These are phyloP conservation scores for Colletotrichum endophyticum DNA, from an alignment of 2,329 filamentous ascomycete species.

Conservation along the genomic window DNA sequence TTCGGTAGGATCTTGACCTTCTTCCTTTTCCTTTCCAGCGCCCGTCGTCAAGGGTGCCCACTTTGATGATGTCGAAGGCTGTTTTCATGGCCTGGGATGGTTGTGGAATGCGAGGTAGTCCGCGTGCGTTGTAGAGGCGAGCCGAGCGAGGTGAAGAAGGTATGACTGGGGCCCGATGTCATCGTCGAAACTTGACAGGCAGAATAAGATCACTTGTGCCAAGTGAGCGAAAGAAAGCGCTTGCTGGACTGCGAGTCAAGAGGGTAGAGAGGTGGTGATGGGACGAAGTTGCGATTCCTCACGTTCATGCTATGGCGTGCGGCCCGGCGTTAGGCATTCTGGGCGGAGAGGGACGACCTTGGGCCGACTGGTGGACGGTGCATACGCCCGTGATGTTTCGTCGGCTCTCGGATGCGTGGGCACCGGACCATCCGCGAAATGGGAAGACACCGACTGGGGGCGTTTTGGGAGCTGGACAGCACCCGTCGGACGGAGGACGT, in stretches of 20 bases:
- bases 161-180: slow-evolving; percentile 10
- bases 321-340: background rate
- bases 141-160: background rate
- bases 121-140: background rate
- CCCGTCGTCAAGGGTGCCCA: background rate
- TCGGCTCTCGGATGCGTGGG: slow-evolving; percentile 14
- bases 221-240: background rate
- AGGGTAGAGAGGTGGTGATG: background rate
- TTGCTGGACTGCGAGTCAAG: background rate
- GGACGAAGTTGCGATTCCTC: background rate
- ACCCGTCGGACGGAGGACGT: background rate
- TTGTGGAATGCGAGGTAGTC: background rate
- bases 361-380: slow-evolving; percentile 8
- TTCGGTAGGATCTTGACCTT: background rate
- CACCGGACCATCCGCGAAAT: background rate
- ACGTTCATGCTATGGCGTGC: background rate
- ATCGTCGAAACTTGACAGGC: slow-evolving; percentile 15
- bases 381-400: slow-evolving; percentile 12
- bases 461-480: background rate
- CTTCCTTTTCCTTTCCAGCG: background rate
- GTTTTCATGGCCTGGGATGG: background rate
- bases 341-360: background rate
- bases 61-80: background rate
- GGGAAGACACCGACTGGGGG: background rate
- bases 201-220: background rate